A percentile compares a stretch with the other conserved stretches of the same genome.
Conservation (phyloP, 257 asterid species). For the Solanum pinnatisectum region DNA sequence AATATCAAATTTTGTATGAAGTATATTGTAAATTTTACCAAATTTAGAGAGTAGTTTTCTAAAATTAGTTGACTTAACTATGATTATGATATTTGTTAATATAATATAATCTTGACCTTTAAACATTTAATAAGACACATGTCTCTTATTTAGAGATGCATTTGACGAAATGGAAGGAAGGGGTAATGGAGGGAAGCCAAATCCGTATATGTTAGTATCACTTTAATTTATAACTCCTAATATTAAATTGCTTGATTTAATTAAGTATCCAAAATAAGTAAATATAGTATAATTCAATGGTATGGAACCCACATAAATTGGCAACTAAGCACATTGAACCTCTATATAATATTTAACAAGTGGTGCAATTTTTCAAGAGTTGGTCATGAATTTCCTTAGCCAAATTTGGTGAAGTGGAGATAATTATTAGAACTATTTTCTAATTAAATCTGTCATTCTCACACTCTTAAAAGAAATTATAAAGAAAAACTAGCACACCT, state of each 20-base stretch:
- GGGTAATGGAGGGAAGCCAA: too few species aligned
- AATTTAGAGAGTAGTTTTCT: too few species aligned
- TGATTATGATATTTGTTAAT: too few species aligned
- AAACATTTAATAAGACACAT: too few species aligned
- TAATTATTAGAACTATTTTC: background rate
- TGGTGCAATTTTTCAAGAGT: background rate
- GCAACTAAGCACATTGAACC: background rate
- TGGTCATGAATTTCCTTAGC: background rate
- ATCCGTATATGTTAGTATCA: background rate
- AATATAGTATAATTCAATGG: background rate
- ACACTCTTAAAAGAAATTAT: background rate
- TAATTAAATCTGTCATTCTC: background rate
- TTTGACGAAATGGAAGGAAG: too few species aligned
- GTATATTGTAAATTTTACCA: too few species aligned
- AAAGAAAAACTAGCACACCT: background rate
- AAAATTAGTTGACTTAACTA: too few species aligned
- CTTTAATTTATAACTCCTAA: background rate
- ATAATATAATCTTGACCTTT: too few species aligned
- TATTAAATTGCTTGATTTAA: background rate
- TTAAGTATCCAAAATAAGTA: background rate
- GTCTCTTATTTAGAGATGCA: too few species aligned
- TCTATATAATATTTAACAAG: background rate
- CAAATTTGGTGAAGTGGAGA: background rate
- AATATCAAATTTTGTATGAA: too few species aligned
- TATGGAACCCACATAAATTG: background rate